These are phyloP conservation scores for Coemansia furcata DNA, from an alignment of 192 early-diverging fungal species.

Conservation along the genomic window DNA sequence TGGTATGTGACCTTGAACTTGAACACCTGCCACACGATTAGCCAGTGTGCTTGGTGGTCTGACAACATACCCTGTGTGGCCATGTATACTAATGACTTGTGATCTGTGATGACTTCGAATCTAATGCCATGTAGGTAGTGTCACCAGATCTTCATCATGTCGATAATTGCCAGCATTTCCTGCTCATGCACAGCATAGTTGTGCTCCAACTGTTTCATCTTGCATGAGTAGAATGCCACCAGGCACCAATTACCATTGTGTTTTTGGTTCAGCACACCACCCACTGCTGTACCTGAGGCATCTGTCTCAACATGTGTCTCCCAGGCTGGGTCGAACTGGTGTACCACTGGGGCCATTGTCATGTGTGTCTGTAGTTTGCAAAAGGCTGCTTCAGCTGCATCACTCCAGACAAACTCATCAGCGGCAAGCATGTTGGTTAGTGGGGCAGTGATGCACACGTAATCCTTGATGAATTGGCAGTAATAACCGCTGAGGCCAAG, in stretches of 20 bases:
- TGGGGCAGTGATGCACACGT: neutral
- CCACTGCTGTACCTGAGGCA: too few relatives aligned
- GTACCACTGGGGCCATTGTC: neutral
- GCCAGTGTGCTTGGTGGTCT: neutral
- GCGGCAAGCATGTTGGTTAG: conserved; percentile 5
- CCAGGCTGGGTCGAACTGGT: too few relatives aligned
- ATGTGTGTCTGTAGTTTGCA: neutral
- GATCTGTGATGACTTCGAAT: neutral
- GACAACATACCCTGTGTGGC: neutral
- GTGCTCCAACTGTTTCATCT: neutral
- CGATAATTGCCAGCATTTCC: conserved; percentile 7
- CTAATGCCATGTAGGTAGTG: too few relatives aligned
- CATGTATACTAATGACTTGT: conserved; percentile 6
- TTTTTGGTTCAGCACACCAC: too few relatives aligned
- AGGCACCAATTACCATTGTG: conserved; percentile 2
- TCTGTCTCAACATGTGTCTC: too few relatives aligned
- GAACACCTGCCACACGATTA: neutral
- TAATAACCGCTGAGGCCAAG: neutral
- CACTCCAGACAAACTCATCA: conserved; percentile 2
- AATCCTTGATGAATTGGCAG: conserved; percentile 1
- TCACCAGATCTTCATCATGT: neutral
- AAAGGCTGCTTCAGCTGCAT: neutral
- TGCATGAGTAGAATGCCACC: conserved; percentile 24
- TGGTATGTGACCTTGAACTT: neutral
- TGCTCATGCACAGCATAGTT: conserved; percentile 10